These are phyloP conservation scores for Trichoderma arundinaceum DNA, from an alignment of 2,329 filamentous ascomycete species.

Conservation along the genomic window DNA sequence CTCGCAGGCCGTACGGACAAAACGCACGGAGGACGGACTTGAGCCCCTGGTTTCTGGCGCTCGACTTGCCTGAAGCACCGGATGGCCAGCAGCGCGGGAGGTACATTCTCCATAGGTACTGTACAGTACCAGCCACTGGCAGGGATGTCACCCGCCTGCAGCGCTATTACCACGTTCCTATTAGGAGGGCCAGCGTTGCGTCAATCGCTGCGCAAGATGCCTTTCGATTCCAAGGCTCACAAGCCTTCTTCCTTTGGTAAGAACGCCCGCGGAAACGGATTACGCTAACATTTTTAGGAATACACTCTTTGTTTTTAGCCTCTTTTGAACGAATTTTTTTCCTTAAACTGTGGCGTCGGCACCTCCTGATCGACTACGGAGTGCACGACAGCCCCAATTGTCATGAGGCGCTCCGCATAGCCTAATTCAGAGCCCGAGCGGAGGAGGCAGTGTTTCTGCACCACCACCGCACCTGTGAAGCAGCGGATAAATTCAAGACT, in stretches of 20 bases:
- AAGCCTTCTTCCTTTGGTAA: slow-evolving; percentile 5
- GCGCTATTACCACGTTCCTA: slow-evolving; percentile 8
- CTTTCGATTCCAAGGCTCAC: too few relatives aligned
- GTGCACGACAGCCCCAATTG: slow-evolving; percentile 15
- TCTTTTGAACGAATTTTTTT: not conserved
- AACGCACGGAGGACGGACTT: not conserved
- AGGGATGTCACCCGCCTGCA: slow-evolving; percentile 22
- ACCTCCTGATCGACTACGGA: slow-evolving; percentile 26
- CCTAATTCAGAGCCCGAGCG: slow-evolving; percentile 20
- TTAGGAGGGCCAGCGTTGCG: too few relatives aligned
- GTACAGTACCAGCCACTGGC: slow-evolving; percentile 20
- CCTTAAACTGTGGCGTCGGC: slow-evolving; percentile 19
- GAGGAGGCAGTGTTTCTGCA: slow-evolving; percentile 18
- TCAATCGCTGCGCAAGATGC: too few relatives aligned
- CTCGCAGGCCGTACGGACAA: slow-evolving; percentile 4
- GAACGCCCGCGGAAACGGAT: not conserved
- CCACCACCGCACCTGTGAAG: slow-evolving; percentile 14
- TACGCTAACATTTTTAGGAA: not conserved
- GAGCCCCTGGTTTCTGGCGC: slow-evolving; percentile 23
- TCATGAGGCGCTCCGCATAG: slow-evolving; percentile 25
- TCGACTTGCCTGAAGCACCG: slow-evolving; percentile 26
- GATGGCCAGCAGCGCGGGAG: slow-evolving; percentile 6
- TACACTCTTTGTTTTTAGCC: not conserved
- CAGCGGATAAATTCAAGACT: slow-evolving; percentile 19
- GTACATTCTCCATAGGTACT: not conserved